Evolutionary conservation across 148 eudicot species (phyloP).

Genomic region (Rhododendron henanense): DNA sequence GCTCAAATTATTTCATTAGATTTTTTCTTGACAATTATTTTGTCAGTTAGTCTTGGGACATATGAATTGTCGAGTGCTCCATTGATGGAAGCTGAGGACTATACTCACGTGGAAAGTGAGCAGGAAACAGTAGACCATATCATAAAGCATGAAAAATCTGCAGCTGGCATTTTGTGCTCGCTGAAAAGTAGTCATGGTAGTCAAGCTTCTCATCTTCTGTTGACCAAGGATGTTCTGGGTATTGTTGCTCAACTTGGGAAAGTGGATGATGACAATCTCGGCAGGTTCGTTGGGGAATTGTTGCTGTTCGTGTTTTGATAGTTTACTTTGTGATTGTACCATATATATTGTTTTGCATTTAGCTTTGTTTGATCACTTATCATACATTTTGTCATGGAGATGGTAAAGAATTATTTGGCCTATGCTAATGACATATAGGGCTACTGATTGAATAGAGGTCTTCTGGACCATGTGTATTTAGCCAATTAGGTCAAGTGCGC

Average conservation of each 20-base stretch:
- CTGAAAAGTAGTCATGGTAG: constrained; percentile 36
- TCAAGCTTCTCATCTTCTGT: constrained; percentile 28
- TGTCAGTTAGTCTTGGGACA: constrained; percentile 59
- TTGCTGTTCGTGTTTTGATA: background rate
- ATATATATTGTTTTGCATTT: background rate
- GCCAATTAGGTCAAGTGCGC: background rate
- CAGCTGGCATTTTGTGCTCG: constrained; percentile 56
- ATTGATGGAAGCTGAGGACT: constrained; percentile 31
- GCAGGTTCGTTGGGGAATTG: constrained; percentile 51
- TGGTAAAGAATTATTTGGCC: background rate
- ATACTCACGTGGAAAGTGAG: constrained; percentile 26
- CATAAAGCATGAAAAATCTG: constrained; percentile 56
- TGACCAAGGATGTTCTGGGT: constrained; percentile 59
- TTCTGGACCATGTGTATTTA: background rate
- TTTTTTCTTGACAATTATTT: background rate
- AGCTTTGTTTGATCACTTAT: background rate
- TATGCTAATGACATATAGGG: background rate
- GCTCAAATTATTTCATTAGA: background rate
- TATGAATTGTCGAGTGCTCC: constrained; percentile 29
- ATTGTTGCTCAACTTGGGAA: constrained; percentile 74
- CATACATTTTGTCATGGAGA: background rate
- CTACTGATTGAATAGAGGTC: background rate
- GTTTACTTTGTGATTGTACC: background rate
- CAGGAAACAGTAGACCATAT: constrained; percentile 49
- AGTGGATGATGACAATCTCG: constrained; percentile 67